Base-by-base conservation (phyloP, 805 yeast species). In the Candida michaelii region DNA sequence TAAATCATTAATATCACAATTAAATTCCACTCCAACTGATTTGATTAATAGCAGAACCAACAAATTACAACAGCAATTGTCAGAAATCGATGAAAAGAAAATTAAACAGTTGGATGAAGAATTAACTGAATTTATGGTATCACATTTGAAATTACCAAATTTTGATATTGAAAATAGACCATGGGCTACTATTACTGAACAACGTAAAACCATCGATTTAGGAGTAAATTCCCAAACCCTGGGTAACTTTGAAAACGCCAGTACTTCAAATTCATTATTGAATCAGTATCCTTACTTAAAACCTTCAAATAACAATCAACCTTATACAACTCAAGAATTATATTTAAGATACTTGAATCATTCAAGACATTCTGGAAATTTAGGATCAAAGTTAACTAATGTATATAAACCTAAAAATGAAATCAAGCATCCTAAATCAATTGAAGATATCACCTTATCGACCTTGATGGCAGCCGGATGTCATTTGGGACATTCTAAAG, bases 401-500 rank as follows among this genome's bases (percentile, higher is more conserved):
- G 82, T 85, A 5, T 89, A 87, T 59, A 63, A 66, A 40, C 95
- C 96, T 13, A 81, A 82, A 56, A 71, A 76, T 47, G 85, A 85
- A 46, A 69, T 83, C 23, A 69, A 71, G 34, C 65, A 71, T 17
- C 96, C 96, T 13, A 68, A 76, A 27, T 53, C 70, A 11, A 69
- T 80, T 16, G 63, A 74, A 16, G 79, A 85, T 43, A 59, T 87
- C 10, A 74, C 91, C 2, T 70, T 89, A 27, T 70, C 88, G 23
- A 80, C 80, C 44, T 73, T 93, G 40, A 62, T 91, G 63, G 91
- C 97, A 3, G 88, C 97, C 0, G 97, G 97, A 40, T 91, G 91
- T 35, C 99, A 93, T 63, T 70, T 93, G 52, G 99, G 99, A 21
- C 97, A 91, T 54, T 77, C 96, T n/a, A 83, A 80, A 27, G 71